phyloP scores from a whole-genome alignment of 2,329 filamentous ascomycete species.

The Catunica adiposa region DNA sequence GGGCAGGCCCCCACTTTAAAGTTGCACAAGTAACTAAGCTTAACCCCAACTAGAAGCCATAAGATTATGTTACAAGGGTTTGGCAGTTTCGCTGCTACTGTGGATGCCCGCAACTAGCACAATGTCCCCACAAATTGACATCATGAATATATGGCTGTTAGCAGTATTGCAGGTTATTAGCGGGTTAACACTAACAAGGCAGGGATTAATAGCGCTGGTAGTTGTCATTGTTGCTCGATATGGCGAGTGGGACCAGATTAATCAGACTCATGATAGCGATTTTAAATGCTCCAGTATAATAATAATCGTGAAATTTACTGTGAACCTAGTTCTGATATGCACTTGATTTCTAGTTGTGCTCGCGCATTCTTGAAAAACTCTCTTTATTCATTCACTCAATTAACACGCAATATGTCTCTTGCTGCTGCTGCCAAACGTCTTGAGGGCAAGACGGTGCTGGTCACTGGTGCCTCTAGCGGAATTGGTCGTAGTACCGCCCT shows the following conservation, averaged over 20 bases:
- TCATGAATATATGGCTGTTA: not conserved
- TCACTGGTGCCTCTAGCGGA: constrained; percentile 85
- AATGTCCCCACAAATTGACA: not conserved
- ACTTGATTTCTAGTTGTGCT: not conserved
- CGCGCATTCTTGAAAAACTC: not conserved
- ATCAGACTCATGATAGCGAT: no score
- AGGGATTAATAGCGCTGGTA: no score
- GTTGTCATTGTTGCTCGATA: not conserved
- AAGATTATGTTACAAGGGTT: not conserved
- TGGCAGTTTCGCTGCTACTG: not conserved
- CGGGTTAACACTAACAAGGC: not conserved
- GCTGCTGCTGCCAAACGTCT: constrained; percentile 68
- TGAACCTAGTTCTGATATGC: not conserved
- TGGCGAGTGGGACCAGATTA: not conserved
- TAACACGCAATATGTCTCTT: constrained; percentile 28
- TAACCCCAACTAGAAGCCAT: not conserved
- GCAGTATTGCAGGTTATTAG: not conserved
- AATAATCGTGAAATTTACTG: no score
- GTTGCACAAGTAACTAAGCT: not conserved
- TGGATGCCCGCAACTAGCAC: not conserved
- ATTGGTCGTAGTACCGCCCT: constrained; percentile 74
- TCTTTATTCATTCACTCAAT: not conserved
- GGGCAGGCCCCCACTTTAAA: not conserved
- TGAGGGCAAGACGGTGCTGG: constrained; percentile 76
- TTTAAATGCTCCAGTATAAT: not conserved